These are phyloP conservation scores for Fusarium transvaalense DNA, from an alignment of 2,329 filamentous ascomycete species.

Conservation along the genomic window DNA sequence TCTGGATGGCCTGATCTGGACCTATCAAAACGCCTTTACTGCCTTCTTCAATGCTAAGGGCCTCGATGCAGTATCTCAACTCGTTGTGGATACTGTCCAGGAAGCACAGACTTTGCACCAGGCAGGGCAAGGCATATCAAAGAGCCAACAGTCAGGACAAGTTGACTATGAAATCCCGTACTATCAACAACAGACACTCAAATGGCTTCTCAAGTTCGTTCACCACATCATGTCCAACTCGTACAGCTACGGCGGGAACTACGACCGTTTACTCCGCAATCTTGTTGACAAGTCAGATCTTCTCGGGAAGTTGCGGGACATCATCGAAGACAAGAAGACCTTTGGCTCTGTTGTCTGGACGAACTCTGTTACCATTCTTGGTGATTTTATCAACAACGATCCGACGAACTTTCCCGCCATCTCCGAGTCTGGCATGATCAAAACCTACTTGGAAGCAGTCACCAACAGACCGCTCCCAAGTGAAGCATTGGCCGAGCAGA, in stretches of 20 bases:
- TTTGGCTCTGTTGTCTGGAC: constrained; percentile 98
- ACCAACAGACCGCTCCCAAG: constrained; percentile 66
- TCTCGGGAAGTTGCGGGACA: constrained; percentile 80
- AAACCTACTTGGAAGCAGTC: constrained; percentile 85
- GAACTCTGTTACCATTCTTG: constrained; percentile 89
- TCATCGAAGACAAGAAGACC: constrained; percentile 81
- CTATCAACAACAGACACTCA: constrained; percentile 91
- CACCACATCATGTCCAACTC: constrained; percentile 92
- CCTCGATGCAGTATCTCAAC: constrained; percentile 88
- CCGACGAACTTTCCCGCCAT: constrained; percentile 97
- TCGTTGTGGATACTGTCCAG: constrained; percentile 83
- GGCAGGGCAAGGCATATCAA: constrained; percentile 77
- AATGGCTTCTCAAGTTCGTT: constrained; percentile 95
- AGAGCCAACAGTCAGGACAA: constrained; percentile 77
- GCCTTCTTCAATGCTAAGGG: constrained; percentile 85
- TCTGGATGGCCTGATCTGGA: constrained; percentile 88
- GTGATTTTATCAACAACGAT: constrained; percentile 98
- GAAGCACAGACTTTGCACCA: constrained; percentile 75
- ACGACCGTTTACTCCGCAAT: constrained; percentile 90
- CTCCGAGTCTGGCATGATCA: constrained; percentile 91
- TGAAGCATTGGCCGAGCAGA: constrained; percentile 48
- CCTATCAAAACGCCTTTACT: constrained; percentile 85
- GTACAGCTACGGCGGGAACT: constrained; percentile 78
- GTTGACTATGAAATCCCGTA: constrained; percentile 96
- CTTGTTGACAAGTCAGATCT: constrained; percentile 93